These are phyloP conservation scores for Mycotypha africana DNA, from an alignment of 371 early-diverging fungal species.

Conservation along the genomic window DNA sequence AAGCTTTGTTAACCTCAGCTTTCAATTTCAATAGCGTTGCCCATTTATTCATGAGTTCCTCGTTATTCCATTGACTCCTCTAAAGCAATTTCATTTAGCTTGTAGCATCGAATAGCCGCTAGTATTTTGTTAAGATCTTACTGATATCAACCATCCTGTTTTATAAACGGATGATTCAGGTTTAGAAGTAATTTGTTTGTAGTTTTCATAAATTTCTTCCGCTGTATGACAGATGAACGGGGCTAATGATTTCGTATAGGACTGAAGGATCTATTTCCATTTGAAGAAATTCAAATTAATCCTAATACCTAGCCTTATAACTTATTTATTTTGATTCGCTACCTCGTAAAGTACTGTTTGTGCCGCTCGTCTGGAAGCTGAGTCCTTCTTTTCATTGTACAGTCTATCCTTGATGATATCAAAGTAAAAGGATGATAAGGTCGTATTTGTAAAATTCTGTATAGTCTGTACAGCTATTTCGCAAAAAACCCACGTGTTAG, in stretches of 20 bases:
- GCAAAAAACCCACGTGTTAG: too few relatives aligned
- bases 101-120: too few relatives aligned
- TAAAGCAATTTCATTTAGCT: too few relatives aligned
- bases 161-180: constrained; percentile 61
- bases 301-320: too few relatives aligned
- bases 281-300: not conserved
- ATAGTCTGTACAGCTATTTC: constrained; percentile 59
- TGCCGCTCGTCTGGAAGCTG: constrained; percentile 48
- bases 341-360: constrained; percentile 71
- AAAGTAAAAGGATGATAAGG: constrained; percentile 79
- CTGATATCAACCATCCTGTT: constrained; percentile 53
- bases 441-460: constrained; percentile 62
- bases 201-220: constrained; percentile 75
- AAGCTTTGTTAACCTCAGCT: constrained; percentile 54
- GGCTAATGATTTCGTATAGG: constrained; percentile 58
- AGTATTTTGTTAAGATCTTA: too few relatives aligned
- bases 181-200: constrained; percentile 27
- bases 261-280: constrained; percentile 43
- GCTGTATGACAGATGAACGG: constrained; percentile 74
- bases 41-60: constrained; percentile 50
- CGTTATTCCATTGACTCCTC: constrained; percentile 58
- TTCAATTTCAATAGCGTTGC: constrained; percentile 51
- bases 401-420: constrained; percentile 82
- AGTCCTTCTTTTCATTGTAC: constrained; percentile 51
- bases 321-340: not conserved